These are phyloP conservation scores for Podospora conica DNA, from an alignment of 495 filamentous ascomycete species.

Conservation along the genomic window DNA sequence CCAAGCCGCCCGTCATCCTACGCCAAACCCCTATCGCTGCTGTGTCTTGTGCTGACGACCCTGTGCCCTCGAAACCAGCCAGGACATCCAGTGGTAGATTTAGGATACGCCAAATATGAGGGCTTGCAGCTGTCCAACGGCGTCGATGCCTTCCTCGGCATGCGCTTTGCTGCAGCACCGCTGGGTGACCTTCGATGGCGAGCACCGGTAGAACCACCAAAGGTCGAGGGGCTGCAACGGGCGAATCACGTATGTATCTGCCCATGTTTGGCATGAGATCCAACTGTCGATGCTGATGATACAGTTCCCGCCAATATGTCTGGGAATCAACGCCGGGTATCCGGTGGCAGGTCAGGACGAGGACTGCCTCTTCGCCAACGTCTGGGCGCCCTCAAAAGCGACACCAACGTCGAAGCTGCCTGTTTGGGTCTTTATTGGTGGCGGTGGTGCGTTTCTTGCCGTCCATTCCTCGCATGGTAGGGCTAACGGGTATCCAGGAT, in stretches of 20 bases:
- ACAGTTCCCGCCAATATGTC: constrained; percentile 46
- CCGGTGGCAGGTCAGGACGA: constrained; percentile 45
- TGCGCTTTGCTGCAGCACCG: constrained; percentile 42
- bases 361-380: constrained; percentile 69
- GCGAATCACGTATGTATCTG: constrained; percentile 22
- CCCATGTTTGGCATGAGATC: background rate
- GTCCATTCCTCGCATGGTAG: background rate
- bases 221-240: constrained; percentile 16
- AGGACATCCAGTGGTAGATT: constrained; percentile 21
- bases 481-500: constrained; percentile 30
- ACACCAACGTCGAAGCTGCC: constrained; percentile 47
- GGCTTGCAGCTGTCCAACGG: constrained; percentile 25
- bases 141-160: constrained; percentile 37
- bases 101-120: constrained; percentile 42
- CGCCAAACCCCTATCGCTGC: background rate
- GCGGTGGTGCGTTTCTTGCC: constrained; percentile 44
- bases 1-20: background rate
- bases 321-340: constrained; percentile 37
- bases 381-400: constrained; percentile 60
- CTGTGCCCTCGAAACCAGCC: constrained; percentile 8
- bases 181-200: constrained; percentile 36
- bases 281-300: background rate
- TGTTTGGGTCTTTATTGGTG: constrained; percentile 70
- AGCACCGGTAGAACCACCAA: constrained; percentile 29
- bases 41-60: background rate